Base-by-base conservation (phyloP, 257 asterid species). In the Orobanche coerulescens region DNA sequence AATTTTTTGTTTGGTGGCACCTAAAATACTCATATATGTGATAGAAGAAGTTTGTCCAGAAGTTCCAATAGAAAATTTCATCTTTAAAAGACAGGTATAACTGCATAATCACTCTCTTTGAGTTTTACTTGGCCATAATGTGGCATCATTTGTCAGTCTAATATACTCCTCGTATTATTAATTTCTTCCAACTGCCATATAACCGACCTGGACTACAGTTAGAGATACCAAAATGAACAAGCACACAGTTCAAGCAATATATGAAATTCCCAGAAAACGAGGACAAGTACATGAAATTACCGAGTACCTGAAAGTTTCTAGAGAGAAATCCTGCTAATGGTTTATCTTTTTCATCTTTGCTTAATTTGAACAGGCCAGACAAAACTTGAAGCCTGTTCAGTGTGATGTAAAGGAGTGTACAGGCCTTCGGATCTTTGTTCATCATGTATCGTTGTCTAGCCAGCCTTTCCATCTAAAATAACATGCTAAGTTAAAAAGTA, bases 261-360 rank as follows among this genome's bases (percentile, higher is more conserved):
- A 66, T 50, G 42, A 14, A 51, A 50, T 47, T 24, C 51, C 28
- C 22, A 34, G 8, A 49, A 15, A 52, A 63, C 34, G 56, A 23
- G 51, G 58, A 58, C 19, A 59, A 34, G 5, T 13, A 16, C 31
- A 57, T 40, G 33, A 52, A 30, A 71, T 24, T 25, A 51, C 24
- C n/a, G 42, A 19, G 46, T 83, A 92, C 98, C 98, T 92, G 89
- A 74, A 92, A 92, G 80, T 92, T 84, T 70, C 98, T 88, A 23
- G 81, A 75, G 19, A 92, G 83, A 73, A 88, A 92, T 61, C 76
- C 95, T 19, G 84, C 95, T 79, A 89, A 72, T 59, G 88, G 95
- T 73, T 82, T 88, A 78, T 92, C 97, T 76, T 83, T 92, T 8
- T 88, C 97, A 33, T 92, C 94, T 83, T 80, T 92, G 85, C 97